Base-by-base conservation (phyloP, 176 grass and related monocot genomes). In the Carex scoparia region DNA sequence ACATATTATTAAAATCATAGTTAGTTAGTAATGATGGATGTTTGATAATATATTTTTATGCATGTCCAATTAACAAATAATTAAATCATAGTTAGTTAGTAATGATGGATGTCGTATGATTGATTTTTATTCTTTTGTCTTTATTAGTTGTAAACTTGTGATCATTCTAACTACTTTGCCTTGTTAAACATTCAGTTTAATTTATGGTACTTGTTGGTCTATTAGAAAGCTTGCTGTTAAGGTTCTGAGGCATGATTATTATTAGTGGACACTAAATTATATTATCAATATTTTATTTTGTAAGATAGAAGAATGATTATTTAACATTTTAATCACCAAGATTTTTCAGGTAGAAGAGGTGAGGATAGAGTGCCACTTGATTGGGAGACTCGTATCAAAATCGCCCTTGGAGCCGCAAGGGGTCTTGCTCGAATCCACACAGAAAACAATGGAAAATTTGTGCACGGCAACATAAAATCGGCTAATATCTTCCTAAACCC, bases 401-500 rank as follows among this genome's bases (percentile, higher is more conserved):
- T 99, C 74, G 90, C 90, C 55, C 84, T 99, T 12, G 97, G 97
- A 61, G 88, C 93, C 63, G 93, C 97, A 70, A 87, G 90, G 88
- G 97, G 97, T 68, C 86, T 96, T 33, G 82, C 90, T n/a, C 72
- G 85, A 65, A 87, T 99, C 67, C 97, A 99, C 84, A 87, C 84
- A 0, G 87, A 96, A 87, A 94, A 95, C 87, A 95, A 94, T 28
- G 88, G 93, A 33, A 99, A 94, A 89, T 93, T 96, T 80, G 90
- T 99, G 49, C 97, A 99, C 0, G 97, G 97, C 72, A 99, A 99
- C 70, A 91, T 99, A 80, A 99, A 99, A 83, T 86, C 97, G 13
- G 96, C 97, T 10, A 99, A 99, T 28, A 84, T 94, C 27, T 99
- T 99, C 86, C 54, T 92, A 13, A 99, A 92, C 86, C 85, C 31